Base-by-base conservation (phyloP, 257 asterid genomes). In the Pogostemon cablin region DNA sequence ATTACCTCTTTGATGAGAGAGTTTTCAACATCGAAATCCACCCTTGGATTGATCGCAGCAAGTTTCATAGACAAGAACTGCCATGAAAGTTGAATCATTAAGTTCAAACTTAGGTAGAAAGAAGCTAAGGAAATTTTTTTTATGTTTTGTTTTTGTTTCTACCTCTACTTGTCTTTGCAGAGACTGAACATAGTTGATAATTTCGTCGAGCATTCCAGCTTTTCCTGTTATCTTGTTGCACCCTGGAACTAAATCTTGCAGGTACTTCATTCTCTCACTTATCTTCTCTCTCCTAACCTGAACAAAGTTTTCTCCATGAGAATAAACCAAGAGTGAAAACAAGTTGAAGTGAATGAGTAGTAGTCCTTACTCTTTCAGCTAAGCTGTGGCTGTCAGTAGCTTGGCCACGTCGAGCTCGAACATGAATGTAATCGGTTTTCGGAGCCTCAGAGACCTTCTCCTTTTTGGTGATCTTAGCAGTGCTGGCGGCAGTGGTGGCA, bases 151-250 rank as follows among this genome's bases (percentile, higher is more conserved):
- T 5, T 52, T 2, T 25, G 11, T 57, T 9, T 12, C 44, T 71
- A 90, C 98, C 97, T 93, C 97, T 15, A 93, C 98, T 88, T 93
- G 97, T 84, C 88, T 83, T 79, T 93, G 98, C 63, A 93, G 97
- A 44, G 96, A 90, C 75, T 90, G 97, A 40, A 93, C 97, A 72
- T 93, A 93, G 78, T 93, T 93, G 80, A 93, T 93, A 2, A 90
- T 93, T 75, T 93, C 98, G 32, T 93, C 98, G 0, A 93, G 88
- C 97, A 93, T 90, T 59, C 97, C 95, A 41, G 97, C 97, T 81
- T 90, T 93, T 59, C 98, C 98, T 4, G 91, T 86, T 70, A 93
- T 83, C 84, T 87, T 88, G 60, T 87, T 86, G 84, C 98, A 93
- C 35, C 98, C 98, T 0, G 98, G 98, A 32, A 93, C 97, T 17